phyloP scores from a whole-genome alignment of 345 rosid species.

The Firmiana major region DNA sequence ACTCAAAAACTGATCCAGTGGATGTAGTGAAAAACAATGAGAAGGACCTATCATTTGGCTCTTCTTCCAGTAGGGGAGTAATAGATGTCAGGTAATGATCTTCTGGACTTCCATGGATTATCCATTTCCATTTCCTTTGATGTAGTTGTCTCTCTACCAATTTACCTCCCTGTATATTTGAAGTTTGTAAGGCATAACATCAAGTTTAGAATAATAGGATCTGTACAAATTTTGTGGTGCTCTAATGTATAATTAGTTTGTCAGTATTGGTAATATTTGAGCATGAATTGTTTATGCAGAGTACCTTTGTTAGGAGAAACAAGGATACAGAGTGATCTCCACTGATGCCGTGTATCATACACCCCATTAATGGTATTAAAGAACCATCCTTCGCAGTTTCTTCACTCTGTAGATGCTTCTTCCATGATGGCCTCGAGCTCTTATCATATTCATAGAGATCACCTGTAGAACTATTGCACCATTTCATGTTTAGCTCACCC shows the following conservation, averaged over 20 bases:
- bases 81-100: slow-evolving; percentile 50
- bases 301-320: slow-evolving; percentile 67
- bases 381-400: slow-evolving; percentile 33
- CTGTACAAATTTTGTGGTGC: neutral
- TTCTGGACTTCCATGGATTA: slow-evolving; percentile 51
- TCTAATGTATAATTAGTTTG: neutral
- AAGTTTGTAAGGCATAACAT: slow-evolving; percentile 3
- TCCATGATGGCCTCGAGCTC: slow-evolving; percentile 68
- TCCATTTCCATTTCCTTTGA: slow-evolving; percentile 73
- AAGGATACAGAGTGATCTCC: slow-evolving; percentile 53
- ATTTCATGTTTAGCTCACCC: slow-evolving; percentile 13
- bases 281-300: neutral
- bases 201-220: slow-evolving; percentile 3
- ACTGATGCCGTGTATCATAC: slow-evolving; percentile 33
- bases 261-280: neutral
- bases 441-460: slow-evolving; percentile 60
- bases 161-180: slow-evolving; percentile 39
- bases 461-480: slow-evolving; percentile 49
- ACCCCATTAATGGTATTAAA: slow-evolving; percentile 40
- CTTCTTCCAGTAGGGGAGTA: slow-evolving; percentile 45
- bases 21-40: slow-evolving; percentile 51
- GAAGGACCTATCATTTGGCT: slow-evolving; percentile 31
- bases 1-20: slow-evolving; percentile 47
- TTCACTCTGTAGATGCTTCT: slow-evolving; percentile 56
- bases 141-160: slow-evolving; percentile 51